Conservation (phyloP, 441 rosid genomes). For the Erodium chrysanthum region DNA sequence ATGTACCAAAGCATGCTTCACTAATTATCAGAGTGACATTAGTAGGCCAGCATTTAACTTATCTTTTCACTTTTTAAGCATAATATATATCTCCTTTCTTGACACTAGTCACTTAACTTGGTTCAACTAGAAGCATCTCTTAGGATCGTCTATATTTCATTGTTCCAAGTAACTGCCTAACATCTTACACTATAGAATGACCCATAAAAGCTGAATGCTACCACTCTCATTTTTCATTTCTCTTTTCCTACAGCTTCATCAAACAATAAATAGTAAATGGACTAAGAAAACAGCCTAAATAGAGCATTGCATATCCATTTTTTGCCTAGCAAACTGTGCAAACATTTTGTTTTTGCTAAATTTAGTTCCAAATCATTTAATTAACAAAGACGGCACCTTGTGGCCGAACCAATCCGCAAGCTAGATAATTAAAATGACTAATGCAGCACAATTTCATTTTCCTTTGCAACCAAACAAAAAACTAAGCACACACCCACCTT, state of each 20-base stretch:
- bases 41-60: not conserved
- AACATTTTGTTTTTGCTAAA: conserved; percentile 5
- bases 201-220: not conserved
- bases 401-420: not conserved
- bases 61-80: not conserved
- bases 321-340: not conserved
- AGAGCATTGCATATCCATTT: not conserved
- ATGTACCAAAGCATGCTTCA: not conserved
- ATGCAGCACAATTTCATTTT: conserved; percentile 6
- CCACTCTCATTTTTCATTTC: not conserved
- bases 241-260: conserved; percentile 1
- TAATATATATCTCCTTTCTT: not conserved
- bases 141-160: not conserved
- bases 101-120: not conserved
- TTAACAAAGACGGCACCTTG: not conserved
- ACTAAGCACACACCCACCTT: conserved; percentile 27
- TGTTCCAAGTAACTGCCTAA: not conserved
- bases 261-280: not conserved
- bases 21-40: not conserved
- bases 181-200: not conserved
- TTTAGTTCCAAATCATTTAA: not conserved
- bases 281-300: not conserved
- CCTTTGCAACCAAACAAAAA: conserved; percentile 15
- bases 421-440: not conserved
- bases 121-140: not conserved